phyloP scores from a whole-genome alignment of 2,329 filamentous ascomycete species.

The Botrytis porri region DNA sequence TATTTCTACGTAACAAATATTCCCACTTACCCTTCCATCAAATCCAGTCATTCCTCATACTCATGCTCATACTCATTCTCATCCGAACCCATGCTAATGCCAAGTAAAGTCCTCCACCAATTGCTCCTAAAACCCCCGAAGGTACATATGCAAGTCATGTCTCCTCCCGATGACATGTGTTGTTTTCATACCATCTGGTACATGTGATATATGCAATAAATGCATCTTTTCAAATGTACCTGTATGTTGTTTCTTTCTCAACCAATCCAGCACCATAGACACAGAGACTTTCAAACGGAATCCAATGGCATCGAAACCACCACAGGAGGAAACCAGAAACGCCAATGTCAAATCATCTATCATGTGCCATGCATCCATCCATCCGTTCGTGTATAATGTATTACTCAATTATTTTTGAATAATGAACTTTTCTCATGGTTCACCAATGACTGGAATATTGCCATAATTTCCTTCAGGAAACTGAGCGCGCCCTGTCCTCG shows the following conservation, averaged over 20 bases:
- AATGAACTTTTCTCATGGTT: background rate
- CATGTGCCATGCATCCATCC: constrained; percentile 1
- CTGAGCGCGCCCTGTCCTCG: constrained; percentile 36
- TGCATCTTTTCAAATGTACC: background rate
- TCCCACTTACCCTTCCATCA: background rate
- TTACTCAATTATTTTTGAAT: background rate
- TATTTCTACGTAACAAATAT: background rate
- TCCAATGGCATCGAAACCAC: constrained; percentile 15
- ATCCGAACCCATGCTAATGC: background rate
- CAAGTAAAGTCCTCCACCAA: constrained; percentile 1
- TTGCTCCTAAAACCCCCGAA: constrained; percentile 15
- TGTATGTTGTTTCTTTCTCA: background rate
- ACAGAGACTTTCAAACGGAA: background rate
- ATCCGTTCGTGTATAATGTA: background rate
- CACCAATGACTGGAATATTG: constrained; percentile 24
- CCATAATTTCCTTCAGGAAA: constrained; percentile 60
- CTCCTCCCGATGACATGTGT: background rate
- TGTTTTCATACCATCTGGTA: constrained; percentile 2
- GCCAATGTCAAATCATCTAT: constrained; percentile 16
- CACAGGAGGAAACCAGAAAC: constrained; percentile 1
- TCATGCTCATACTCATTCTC: background rate
- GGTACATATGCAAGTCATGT: constrained; percentile 8
- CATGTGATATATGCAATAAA: background rate
- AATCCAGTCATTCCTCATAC: background rate
- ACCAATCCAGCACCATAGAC: background rate